Base-by-base conservation (phyloP, 2,329 filamentous ascomycete species). In the Pyricularia grisea region DNA sequence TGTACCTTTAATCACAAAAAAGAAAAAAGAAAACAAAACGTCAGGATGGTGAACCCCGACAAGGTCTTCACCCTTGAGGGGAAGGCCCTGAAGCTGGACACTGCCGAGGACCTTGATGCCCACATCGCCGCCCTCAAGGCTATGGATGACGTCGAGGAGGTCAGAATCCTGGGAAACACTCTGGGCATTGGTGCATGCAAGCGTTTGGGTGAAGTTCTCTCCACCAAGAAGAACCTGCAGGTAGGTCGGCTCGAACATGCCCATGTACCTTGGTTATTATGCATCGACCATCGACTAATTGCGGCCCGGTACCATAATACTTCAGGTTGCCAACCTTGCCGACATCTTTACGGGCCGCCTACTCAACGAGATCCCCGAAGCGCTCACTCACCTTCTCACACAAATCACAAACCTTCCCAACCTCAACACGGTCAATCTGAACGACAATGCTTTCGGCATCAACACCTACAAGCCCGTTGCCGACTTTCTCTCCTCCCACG, bases 321-420 rank as follows among this genome's bases (percentile, higher is more conserved):
- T 23, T 69, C n/a, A 90, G 88, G 83, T 90, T 76, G 94, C 92
- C 76, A 97, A 97, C 81, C 85, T 99, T 69, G 94, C 94, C 79
- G 95, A 99, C 79, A 97, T 99, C 83, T 99, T 98, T 83, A 99
- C 95, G 70, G 92, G 92, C 36, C 92, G 95, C 73, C 88, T 98
- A 65, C 88, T 98, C 72, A 91, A 89, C 79, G 95, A 99, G 79
- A 99, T 99, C 72, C 95, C 95, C 66, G 90, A 91, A 72, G 94
- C 95, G 9, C 88, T 99, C 68, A 92, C 91, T 65, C 89, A 88
- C 70, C 89, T 99, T 66, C 89, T 99, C 68, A 93, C 90, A 60
- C 90, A 94, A 4, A 89, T 98, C 61, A 88, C 97, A 69, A 91
- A 93, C 76, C 90, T 97, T 68, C 90, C 92, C 1, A 90, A 92